Percentiles rank a stretch among this genome's conserved stretches.
phyloP scores from a whole-genome alignment of 257 asterid genomes.

The Solanum microdontum region DNA sequence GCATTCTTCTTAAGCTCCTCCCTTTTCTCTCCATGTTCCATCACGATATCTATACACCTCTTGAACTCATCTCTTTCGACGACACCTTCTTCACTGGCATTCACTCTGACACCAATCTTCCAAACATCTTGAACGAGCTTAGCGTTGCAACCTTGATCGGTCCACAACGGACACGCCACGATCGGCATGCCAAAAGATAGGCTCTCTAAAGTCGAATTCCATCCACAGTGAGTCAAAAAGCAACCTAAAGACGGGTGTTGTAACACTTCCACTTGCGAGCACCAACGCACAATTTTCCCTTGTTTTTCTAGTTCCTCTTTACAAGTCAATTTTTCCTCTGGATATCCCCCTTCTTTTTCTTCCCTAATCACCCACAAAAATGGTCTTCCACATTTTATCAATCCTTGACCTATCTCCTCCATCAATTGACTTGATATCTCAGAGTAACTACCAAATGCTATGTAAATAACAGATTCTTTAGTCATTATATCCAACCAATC shows the following conservation, averaged over 20 bases:
- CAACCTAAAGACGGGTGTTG: constrained; percentile 16
- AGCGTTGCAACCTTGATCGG: constrained; percentile 39
- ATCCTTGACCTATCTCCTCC: constrained; percentile 12
- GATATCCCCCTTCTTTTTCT: background rate
- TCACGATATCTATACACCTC: constrained; percentile 21
- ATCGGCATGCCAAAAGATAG: constrained; percentile 26
- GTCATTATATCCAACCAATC: constrained; percentile 4
- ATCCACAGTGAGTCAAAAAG: constrained; percentile 30
- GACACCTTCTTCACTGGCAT: constrained; percentile 2
- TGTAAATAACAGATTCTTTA: constrained; percentile 1
- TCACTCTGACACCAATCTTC: constrained; percentile 31
- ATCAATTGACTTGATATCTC: background rate
- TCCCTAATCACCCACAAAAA: constrained; percentile 21
- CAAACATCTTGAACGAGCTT: constrained; percentile 42
- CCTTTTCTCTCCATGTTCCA: constrained; percentile 16
- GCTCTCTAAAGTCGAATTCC: constrained; percentile 44
- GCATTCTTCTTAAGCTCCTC: constrained; percentile 19
- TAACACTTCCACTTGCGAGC: constrained; percentile 19
- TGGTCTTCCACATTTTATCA: constrained; percentile 6
- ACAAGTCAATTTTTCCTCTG: background rate
- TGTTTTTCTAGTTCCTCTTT: constrained; percentile 7
- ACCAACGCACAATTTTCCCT: constrained; percentile 16
- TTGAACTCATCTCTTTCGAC: constrained; percentile 18
- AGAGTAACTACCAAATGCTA: constrained; percentile 11
- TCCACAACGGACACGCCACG: constrained; percentile 37